Evolutionary conservation across 1,139 yeast genomes (phyloP).

Genomic region (Kurtzmaniella quercitrusa): DNA sequence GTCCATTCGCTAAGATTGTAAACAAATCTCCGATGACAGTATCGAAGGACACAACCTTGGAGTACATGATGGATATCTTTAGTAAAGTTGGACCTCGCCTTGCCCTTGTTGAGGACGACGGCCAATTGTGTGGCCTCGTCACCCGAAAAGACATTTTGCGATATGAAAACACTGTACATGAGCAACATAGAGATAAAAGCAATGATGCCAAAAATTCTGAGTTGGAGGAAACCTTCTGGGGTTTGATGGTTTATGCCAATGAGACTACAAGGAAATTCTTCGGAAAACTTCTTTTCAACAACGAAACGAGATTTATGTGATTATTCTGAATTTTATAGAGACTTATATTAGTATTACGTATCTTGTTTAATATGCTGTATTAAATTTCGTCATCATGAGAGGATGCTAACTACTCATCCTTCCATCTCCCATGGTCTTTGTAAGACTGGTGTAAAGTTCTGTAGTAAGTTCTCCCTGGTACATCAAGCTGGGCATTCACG

Average conservation of each 20-base stretch:
- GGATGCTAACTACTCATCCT: conserved; percentile 35
- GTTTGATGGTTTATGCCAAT: conserved; percentile 21
- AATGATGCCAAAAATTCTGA: conserved; percentile 15
- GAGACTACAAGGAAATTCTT: conserved; percentile 18
- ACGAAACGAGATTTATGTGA: conserved; percentile 19
- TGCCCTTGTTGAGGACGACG: conserved; percentile 59
- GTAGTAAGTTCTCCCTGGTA: conserved; percentile 65
- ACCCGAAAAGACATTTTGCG: conserved; percentile 67
- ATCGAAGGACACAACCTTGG: conserved; percentile 50
- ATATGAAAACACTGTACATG: conserved; percentile 40
- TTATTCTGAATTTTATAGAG: not conserved
- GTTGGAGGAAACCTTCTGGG: conserved; percentile 38
- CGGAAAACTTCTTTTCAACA: conserved; percentile 30
- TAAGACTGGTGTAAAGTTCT: conserved; percentile 68
- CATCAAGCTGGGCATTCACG: conserved; percentile 68
- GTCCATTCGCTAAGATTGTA: conserved; percentile 42
- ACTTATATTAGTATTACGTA: no score
- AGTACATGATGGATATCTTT: conserved; percentile 65
- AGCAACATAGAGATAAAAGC: conserved; percentile 13
- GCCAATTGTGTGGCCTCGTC: conserved; percentile 53
- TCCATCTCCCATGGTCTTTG: conserved; percentile 81
- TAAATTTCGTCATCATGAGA: not conserved
- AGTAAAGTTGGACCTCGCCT: conserved; percentile 77
- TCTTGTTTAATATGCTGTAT: no score
- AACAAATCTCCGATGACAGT: conserved; percentile 65